Evolutionary conservation across 2,329 filamentous ascomycete genomes (phyloP), one percentile per base, ranked within the genome.

Genomic region (Eurotiales sp.): DNA sequence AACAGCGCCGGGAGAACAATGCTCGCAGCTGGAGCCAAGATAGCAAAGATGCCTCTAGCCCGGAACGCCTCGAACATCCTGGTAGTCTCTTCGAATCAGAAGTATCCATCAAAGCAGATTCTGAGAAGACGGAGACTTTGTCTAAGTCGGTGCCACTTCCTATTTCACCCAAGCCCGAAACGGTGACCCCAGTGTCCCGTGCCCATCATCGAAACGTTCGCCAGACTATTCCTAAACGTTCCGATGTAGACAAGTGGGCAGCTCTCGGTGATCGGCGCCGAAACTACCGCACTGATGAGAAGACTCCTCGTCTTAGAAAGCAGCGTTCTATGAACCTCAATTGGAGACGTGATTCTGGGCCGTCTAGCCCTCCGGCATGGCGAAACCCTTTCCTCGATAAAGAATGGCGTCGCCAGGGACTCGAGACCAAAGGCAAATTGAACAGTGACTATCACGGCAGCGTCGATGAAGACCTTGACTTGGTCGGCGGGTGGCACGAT

Each of bases 401-500:
- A 55, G 72, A 73, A 55, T 75, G 78, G 69, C 81, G 78, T 48
- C 69, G 66, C 39, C 21, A 51, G 27, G 49, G 57, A 57, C 14
- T 53, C 58, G 11, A 36, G 8, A 29, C 25, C 14, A 55, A 65
- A 61, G 63, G 61, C 61, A 70, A 65, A 51, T 55, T 57, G 36
- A 59, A 64, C 39, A 63, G 64, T 41, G 61, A 64, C 61, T 71
- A 78, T 65, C 85, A 87, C 74, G 81, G 64, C 50, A 70, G 62
- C 41, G 52, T 70, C 23, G 70, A 88, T 69, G 85, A 85, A 66
- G 87, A 92, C 66, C 75, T 91, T 77, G 90, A 95, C 83, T 95
- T 92, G 86, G 89, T 96, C 84, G 90, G 90, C 78, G 89, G 88
- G 75, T 95, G 88, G 84, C 84, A 88, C 71, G 84, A 84, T 68